A percentile compares a stretch with the other conserved stretches of the same genome.
Evolutionary conservation across 2,329 filamentous ascomycete genomes (phyloP).

Genomic region (Aspergillus tubingensis): DNA sequence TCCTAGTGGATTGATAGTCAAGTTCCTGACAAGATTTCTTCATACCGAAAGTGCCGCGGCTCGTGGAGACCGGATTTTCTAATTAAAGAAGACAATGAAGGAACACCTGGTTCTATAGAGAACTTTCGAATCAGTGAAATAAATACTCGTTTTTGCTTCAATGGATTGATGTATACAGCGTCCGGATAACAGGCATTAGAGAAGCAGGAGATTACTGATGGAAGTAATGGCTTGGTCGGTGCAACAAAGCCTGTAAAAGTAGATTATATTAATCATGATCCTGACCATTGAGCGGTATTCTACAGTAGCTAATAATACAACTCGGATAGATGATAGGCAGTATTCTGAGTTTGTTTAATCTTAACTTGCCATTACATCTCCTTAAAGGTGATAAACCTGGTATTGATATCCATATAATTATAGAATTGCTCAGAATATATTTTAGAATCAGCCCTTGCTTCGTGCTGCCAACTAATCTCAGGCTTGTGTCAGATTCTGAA

Average conservation of each 20-base stretch:
- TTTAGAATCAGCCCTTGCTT: constrained; percentile 7
- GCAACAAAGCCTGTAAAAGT: constrained; percentile 13
- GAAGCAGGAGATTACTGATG: neutral
- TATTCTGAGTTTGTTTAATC: constrained; percentile 16
- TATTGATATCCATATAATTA: constrained; percentile 19
- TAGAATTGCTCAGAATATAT: neutral
- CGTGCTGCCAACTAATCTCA: constrained; percentile 13
- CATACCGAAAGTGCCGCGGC: neutral
- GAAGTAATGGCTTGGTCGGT: neutral
- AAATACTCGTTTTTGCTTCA: constrained; percentile 28
- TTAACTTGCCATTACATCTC: constrained; percentile 17
- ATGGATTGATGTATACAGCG: constrained; percentile 18
- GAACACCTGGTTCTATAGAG: neutral
- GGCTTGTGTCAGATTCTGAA: constrained; percentile 4
- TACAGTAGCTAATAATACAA: neutral
- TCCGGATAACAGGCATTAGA: constrained; percentile 15
- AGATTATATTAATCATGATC: neutral
- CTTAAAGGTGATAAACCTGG: constrained; percentile 20
- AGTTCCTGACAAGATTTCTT: too few relatives aligned
- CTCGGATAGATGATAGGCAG: constrained; percentile 5
- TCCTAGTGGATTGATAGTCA: too few relatives aligned
- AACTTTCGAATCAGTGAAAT: constrained; percentile 28
- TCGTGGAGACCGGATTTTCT: constrained; percentile 34
- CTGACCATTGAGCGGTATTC: too few relatives aligned
- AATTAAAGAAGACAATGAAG: constrained; percentile 17